A percentile compares a stretch with the other conserved stretches of the same genome.
Evolutionary conservation across 2,329 filamentous ascomycete genomes (phyloP).

Genomic region (Xylariales sp.): DNA sequence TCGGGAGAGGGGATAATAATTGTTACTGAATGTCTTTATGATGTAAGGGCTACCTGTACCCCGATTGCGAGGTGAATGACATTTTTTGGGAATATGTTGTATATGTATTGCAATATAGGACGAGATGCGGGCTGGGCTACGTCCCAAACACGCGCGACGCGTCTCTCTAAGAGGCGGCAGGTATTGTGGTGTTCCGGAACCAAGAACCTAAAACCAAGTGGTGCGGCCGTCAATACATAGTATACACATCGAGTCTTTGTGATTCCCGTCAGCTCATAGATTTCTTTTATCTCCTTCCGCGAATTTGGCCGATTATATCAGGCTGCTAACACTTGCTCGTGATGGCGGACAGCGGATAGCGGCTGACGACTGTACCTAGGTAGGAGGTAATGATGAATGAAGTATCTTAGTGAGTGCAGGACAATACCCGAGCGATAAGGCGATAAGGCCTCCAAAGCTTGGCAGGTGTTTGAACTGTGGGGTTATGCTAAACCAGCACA

Average conservation of each 20-base stretch:
- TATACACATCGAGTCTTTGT: not conserved
- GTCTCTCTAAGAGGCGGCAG: not conserved
- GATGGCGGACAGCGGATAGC: too few relatives aligned
- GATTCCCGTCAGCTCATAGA: not conserved
- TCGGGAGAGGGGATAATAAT: slow-evolving; percentile 2
- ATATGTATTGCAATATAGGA: not conserved
- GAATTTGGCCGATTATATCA: too few relatives aligned
- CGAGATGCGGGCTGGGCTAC: not conserved
- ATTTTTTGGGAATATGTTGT: slow-evolving; percentile 14
- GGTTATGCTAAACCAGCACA: too few relatives aligned
- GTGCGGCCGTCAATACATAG: not conserved
- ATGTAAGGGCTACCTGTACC: not conserved
- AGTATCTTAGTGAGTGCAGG: too few relatives aligned
- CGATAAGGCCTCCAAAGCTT: too few relatives aligned
- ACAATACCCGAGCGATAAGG: too few relatives aligned
- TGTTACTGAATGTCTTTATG: not conserved
- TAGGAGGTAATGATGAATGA: too few relatives aligned
- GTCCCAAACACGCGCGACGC: slow-evolving; percentile 26
- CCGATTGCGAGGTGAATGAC: not conserved
- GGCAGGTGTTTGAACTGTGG: too few relatives aligned
- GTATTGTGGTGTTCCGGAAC: slow-evolving; percentile 9
- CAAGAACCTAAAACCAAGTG: not conserved
- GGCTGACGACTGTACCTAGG: too few relatives aligned
- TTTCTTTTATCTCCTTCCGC: not conserved
- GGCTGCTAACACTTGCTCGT: not conserved